Conservation (phyloP, 306 rosid species). For the Mimosa pudica region DNA sequence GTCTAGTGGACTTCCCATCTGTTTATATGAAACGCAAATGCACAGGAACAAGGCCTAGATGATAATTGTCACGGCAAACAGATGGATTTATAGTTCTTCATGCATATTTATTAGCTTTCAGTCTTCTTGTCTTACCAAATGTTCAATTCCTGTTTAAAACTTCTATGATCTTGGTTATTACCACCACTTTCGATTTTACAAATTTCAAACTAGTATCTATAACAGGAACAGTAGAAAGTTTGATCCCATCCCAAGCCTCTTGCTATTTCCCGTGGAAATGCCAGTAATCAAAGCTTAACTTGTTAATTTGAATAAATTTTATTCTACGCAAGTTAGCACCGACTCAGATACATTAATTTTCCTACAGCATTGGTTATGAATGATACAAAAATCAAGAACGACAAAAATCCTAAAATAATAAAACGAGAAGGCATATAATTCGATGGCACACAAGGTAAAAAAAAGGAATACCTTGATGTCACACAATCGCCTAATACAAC, state of each 20-base stretch:
- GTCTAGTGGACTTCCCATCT: no score
- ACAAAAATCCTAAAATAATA: background rate
- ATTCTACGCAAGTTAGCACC: background rate
- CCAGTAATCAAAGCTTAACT: background rate
- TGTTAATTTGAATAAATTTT: constrained; percentile 1
- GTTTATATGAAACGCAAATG: no score
- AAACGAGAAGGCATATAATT: constrained; percentile 45
- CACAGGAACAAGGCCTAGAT: no score
- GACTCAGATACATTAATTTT: background rate
- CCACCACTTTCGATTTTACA: background rate
- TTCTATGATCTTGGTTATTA: background rate
- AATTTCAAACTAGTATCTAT: background rate
- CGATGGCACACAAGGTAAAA: constrained; percentile 68
- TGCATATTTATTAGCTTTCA: background rate
- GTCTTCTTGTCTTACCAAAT: background rate
- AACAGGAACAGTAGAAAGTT: background rate
- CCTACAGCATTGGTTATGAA: background rate
- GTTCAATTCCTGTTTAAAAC: background rate
- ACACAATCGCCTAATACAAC: constrained; percentile 94
- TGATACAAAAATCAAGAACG: background rate
- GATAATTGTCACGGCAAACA: background rate
- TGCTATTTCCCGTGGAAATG: background rate
- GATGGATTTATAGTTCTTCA: background rate
- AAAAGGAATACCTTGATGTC: constrained; percentile 73
- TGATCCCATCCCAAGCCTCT: background rate